Conservation (phyloP, 371 early-diverging fungal genomes). For the Parasitella parasitica region DNA sequence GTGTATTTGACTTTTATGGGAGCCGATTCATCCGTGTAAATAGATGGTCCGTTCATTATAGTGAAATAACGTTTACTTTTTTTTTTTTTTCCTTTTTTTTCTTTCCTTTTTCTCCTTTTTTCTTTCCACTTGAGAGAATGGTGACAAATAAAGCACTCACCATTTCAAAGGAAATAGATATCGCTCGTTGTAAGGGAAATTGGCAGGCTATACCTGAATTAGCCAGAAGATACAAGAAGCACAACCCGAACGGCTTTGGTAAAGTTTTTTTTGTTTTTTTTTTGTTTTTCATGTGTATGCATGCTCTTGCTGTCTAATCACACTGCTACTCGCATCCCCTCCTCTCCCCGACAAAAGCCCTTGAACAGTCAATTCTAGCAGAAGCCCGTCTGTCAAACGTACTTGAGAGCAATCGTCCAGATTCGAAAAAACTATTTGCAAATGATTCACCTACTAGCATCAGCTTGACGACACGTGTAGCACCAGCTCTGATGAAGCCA, state of each 20-base stretch:
- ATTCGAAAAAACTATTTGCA: neutral
- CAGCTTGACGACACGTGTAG: constrained; percentile 19
- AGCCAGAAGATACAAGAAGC: constrained; percentile 67
- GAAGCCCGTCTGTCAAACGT: constrained; percentile 2
- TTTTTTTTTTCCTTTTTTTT: neutral
- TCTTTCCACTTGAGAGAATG: constrained; percentile 15
- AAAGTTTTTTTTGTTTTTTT: neutral
- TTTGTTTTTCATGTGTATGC: too few species aligned
- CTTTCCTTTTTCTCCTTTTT: neutral
- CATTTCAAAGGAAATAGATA: constrained; percentile 54
- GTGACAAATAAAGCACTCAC: constrained; percentile 25
- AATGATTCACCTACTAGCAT: constrained; percentile 28
- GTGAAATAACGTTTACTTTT: neutral
- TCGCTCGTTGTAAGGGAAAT: constrained; percentile 55
- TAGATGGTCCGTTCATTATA: neutral
- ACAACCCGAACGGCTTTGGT: constrained; percentile 65
- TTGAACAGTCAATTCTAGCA: constrained; percentile 13
- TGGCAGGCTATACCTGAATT: constrained; percentile 63
- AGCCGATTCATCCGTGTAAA: constrained; percentile 6
- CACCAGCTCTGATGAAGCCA: constrained; percentile 13
- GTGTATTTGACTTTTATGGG: neutral
- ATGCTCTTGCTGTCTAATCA: too few species aligned
- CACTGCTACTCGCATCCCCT: neutral
- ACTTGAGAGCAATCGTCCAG: neutral
- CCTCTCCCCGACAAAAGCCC: neutral